Conservation (phyloP, 1,139 yeast species). For the Yamadazyma trypodendri region DNA sequence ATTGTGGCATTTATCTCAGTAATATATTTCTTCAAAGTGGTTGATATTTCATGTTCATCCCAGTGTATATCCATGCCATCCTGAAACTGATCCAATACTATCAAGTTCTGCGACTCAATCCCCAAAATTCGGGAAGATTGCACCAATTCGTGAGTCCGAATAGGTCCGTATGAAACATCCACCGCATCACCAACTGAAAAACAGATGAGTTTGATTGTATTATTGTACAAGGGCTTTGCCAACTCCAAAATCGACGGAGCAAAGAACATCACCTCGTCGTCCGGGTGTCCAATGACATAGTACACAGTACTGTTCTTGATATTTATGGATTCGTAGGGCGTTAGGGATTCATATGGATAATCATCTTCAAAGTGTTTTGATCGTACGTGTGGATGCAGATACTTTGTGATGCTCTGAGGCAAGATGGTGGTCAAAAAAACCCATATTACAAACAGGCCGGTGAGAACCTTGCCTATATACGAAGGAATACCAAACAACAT, state of each 20-base stretch:
- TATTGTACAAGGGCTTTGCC: slow-evolving; percentile 46
- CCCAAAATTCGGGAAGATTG: slow-evolving; percentile 62
- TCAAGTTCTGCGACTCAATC: slow-evolving; percentile 39
- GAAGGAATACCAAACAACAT: slow-evolving; percentile 6
- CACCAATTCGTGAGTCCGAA: slow-evolving; percentile 58
- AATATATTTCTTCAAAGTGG: neutral
- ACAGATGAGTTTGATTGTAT: slow-evolving; percentile 61
- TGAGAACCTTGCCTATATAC: slow-evolving; percentile 5
- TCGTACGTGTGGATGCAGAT: slow-evolving; percentile 26
- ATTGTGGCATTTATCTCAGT: neutral
- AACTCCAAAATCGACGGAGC: slow-evolving; percentile 71
- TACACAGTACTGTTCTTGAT: slow-evolving; percentile 39
- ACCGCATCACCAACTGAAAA: slow-evolving; percentile 70
- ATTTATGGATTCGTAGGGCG: slow-evolving; percentile 35
- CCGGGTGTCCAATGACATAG: slow-evolving; percentile 90
- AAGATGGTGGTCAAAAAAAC: slow-evolving; percentile 38
- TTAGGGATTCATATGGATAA: slow-evolving; percentile 40
- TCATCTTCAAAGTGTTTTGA: slow-evolving; percentile 23
- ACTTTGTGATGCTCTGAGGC: slow-evolving; percentile 37
- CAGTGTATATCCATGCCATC: slow-evolving; percentile 78
- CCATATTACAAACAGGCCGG: slow-evolving; percentile 35
- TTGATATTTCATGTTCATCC: slow-evolving; percentile 39
- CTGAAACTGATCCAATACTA: slow-evolving; percentile 49
- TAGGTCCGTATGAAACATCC: slow-evolving; percentile 66
- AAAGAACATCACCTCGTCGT: slow-evolving; percentile 98